Conservation (phyloP, 805 yeast species). For the Kuraishia hungarica region DNA sequence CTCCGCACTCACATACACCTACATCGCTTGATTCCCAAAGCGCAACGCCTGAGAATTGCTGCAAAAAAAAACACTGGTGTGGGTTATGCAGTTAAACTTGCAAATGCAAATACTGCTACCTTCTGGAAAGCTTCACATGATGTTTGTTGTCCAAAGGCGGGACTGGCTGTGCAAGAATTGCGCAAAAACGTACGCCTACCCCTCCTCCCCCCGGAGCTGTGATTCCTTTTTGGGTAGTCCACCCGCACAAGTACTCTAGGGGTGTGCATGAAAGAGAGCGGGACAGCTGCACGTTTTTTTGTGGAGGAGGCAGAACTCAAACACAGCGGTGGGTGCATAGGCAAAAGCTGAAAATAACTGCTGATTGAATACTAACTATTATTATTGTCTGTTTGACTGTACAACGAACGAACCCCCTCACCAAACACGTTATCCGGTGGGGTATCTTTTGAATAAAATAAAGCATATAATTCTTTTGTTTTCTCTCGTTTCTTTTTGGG, state of each 20-base stretch:
- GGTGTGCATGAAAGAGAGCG: not conserved
- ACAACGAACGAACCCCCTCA: too few species aligned
- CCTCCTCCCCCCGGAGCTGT: not conserved
- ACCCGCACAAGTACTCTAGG: not conserved
- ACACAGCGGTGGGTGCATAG: too few species aligned
- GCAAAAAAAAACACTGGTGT: not conserved
- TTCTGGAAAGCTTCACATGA: not conserved
- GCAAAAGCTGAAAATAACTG: too few species aligned
- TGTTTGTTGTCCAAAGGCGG: not conserved
- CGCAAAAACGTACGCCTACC: not conserved
- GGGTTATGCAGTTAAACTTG: not conserved
- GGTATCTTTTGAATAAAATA: too few species aligned
- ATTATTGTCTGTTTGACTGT: too few species aligned
- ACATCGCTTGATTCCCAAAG: not conserved
- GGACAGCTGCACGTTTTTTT: not conserved
- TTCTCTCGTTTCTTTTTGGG: too few species aligned
- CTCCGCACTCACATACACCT: not conserved
- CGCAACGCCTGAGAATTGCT: not conserved
- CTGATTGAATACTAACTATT: too few species aligned
- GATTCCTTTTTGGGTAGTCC: not conserved
- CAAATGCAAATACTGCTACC: not conserved
- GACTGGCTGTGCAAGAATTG: not conserved
- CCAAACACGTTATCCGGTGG: too few species aligned
- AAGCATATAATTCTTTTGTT: too few species aligned
- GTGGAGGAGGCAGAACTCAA: not conserved